Evolutionary conservation across 129 eudicot species (phyloP).

Genomic region (Flaveria robusta): DNA sequence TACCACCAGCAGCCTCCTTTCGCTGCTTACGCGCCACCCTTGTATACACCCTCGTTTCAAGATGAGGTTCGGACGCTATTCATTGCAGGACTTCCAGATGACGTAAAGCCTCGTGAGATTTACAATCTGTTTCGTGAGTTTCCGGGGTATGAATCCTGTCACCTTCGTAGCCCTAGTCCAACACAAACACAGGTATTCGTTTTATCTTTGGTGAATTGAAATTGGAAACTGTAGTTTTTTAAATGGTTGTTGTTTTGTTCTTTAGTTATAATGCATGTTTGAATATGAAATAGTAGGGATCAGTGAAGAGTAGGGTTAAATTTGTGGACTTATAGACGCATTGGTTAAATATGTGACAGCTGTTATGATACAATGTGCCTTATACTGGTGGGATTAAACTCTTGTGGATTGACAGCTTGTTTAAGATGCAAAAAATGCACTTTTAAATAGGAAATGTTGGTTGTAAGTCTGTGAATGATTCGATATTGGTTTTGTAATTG

Average conservation of each 20-base stretch:
- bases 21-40: slow-evolving; percentile 47
- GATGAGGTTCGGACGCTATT: slow-evolving; percentile 87
- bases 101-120: slow-evolving; percentile 84
- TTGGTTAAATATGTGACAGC: not conserved
- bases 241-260: not conserved
- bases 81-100: slow-evolving; percentile 91
- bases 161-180: slow-evolving; percentile 66
- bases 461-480: not conserved
- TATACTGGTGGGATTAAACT: slow-evolving; percentile 2
- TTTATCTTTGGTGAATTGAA: not conserved
- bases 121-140: slow-evolving; percentile 84
- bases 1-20: slow-evolving; percentile 42
- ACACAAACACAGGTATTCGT: slow-evolving; percentile 54
- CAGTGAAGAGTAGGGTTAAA: not conserved
- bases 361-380: not conserved
- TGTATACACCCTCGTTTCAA: slow-evolving; percentile 37
- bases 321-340: not conserved
- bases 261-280: not conserved
- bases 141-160: slow-evolving; percentile 81
- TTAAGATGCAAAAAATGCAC: slow-evolving; percentile 15
- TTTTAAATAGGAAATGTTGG: slow-evolving; percentile 3
- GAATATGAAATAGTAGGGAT: slow-evolving; percentile 5
- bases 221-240: slow-evolving; percentile 3
- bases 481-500: not conserved
- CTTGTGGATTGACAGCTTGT: not conserved